Conservation (phyloP, 225 moss, liverwort and hornwort species). For the Physcomitrellopsis africana region DNA sequence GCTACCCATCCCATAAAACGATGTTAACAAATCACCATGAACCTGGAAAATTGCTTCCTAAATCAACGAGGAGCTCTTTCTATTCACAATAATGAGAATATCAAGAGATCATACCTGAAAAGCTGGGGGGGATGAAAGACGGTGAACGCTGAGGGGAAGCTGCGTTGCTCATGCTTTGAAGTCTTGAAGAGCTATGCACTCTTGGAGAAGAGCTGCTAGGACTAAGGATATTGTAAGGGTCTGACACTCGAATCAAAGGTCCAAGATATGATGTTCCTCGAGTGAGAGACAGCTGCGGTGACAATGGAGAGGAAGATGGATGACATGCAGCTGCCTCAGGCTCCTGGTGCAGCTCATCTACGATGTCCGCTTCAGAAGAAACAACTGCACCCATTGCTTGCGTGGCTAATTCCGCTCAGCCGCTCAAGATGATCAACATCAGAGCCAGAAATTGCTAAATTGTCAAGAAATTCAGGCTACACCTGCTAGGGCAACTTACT, state of each 20-base stretch:
- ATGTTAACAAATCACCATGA: not conserved
- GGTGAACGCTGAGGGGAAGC: slow-evolving; percentile 41
- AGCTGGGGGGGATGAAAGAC: not conserved
- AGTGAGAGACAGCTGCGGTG: slow-evolving; percentile 62
- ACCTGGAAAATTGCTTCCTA: slow-evolving; percentile 3
- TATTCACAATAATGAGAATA: not conserved
- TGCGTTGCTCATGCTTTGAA: slow-evolving; percentile 53
- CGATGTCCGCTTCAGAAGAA: slow-evolving; percentile 52
- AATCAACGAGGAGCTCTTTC: not conserved
- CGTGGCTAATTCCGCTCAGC: slow-evolving; percentile 3
- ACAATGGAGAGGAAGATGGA: slow-evolving; percentile 66
- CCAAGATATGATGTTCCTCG: slow-evolving; percentile 64
- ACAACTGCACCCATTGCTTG: slow-evolving; percentile 56
- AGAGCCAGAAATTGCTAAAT: not conserved
- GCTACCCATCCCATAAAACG: not conserved
- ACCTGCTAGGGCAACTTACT: not conserved
- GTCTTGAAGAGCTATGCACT: slow-evolving; percentile 48
- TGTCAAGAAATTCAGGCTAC: not conserved
- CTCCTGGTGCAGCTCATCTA: slow-evolving; percentile 68
- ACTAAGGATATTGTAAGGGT: slow-evolving; percentile 69
- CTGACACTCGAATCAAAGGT: slow-evolving; percentile 69
- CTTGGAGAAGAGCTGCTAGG: slow-evolving; percentile 48
- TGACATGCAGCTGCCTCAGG: slow-evolving; percentile 65
- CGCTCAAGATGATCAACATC: not conserved
- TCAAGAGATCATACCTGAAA: slow-evolving; percentile 26